Percentiles rank a stretch among this genome's conserved stretches.
phyloP scores from a whole-genome alignment of 164 flowering plant genomes.

The Annona cherimola region DNA sequence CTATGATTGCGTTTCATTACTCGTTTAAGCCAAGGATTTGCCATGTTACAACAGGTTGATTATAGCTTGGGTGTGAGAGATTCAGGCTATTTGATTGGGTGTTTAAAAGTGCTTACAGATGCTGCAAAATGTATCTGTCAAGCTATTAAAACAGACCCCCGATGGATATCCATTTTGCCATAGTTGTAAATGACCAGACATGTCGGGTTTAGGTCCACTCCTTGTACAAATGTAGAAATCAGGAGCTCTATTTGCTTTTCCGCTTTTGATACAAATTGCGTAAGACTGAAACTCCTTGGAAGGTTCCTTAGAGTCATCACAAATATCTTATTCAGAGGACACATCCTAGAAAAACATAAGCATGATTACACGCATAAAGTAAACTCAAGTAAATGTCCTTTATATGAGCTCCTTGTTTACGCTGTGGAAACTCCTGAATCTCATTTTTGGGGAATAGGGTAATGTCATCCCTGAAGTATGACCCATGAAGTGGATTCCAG shows the following conservation, averaged over 20 bases:
- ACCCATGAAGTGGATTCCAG: too few species aligned
- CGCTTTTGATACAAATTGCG: background rate
- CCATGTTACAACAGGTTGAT: background rate
- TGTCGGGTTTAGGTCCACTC: background rate
- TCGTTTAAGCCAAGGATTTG: background rate
- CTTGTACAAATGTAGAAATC: background rate
- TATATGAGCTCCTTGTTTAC: too few species aligned
- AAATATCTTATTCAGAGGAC: background rate
- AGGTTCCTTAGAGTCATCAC: background rate
- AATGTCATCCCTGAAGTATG: too few species aligned
- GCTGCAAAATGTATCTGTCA: background rate
- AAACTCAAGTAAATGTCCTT: too few species aligned
- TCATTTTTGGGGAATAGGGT: too few species aligned
- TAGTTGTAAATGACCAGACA: background rate
- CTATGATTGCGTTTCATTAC: background rate
- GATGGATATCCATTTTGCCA: background rate
- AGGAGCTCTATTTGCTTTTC: background rate
- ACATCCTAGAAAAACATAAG: too few species aligned
- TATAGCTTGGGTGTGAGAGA: background rate
- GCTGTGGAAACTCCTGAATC: too few species aligned
- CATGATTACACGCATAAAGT: too few species aligned
- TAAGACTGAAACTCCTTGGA: background rate
- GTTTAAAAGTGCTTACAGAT: background rate
- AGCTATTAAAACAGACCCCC: background rate
- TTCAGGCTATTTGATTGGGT: too few species aligned